Evolutionary conservation across 2,329 filamentous ascomycete genomes (phyloP), one percentile per base, ranked within the genome.

Genomic region (Alternaria viburni): DNA sequence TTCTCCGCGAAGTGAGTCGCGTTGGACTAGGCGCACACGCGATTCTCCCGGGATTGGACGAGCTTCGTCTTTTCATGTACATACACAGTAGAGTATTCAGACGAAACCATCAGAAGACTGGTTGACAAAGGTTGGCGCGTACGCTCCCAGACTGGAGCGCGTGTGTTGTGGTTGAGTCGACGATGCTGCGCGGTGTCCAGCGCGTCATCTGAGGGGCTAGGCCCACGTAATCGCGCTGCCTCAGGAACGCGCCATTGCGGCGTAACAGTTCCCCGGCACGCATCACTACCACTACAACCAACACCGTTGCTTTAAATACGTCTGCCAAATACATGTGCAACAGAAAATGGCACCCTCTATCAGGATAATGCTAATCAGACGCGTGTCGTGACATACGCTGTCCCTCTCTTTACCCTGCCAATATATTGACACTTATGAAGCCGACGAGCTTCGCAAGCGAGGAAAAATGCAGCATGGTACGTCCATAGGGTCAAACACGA

Each of bases 1-100:
- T 74, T 66, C 46, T 67, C 73, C 4, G 72, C 69, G 55, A 66
- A 63, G 52, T 68, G 47, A 68, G 28, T 36, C 17, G 26, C 23
- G n/a, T 19, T 19, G 23, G 19, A 12, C 19, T 47, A 23, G 21
- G 36, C 36, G 36, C 4, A 3, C 15, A 6, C 36, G 36, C 36
- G 36, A 41, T 41, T 41, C 36, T 41, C 36, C 36, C 36, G 36
- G 36, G 36, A 41, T 41, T 10, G 9, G 9, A 41, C 36, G 36
- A 10, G 36, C n/a, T 6, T 41, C n/a, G n/a, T 41, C 36, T 11
- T 41, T 41, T 41, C 9, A 41, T 41, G 36, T 41, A 41, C 36
- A 41, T 41, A 41, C 36, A 41, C 32, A n/a, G 32, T 41, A n/a
- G 32, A 15, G 32, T 41, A 3, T 41, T 41, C 36, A 17, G 36